Evolutionary conservation across 495 filamentous ascomycete species (phyloP).

Genomic region (Hypoxylon lienhwacheense): DNA sequence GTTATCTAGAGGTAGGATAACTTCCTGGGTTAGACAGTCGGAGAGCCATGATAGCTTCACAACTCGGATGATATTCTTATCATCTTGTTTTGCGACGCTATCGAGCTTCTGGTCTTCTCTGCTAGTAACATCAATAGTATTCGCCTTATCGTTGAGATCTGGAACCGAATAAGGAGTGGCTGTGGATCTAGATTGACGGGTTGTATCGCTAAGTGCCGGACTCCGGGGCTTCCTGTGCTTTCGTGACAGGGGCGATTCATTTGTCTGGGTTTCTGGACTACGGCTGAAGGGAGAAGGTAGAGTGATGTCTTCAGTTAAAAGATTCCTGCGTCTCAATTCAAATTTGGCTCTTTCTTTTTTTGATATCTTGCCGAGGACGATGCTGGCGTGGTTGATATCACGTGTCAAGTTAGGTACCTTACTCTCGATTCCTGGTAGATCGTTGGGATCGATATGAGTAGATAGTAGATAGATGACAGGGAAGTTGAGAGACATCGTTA

Average conservation of each 20-base stretch:
- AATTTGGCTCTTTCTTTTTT: conserved; percentile 71
- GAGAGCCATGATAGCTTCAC: conserved; percentile 77
- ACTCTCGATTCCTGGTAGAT: conserved; percentile 64
- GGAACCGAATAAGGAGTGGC: conserved; percentile 1
- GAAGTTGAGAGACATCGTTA: conserved; percentile 42
- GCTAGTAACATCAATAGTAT: neutral
- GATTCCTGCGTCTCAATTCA: conserved; percentile 67
- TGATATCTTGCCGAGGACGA: conserved; percentile 72
- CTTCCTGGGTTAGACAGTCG: conserved; percentile 57
- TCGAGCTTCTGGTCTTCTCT: conserved; percentile 12
- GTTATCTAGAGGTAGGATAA: conserved; percentile 58
- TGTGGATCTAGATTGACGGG: neutral
- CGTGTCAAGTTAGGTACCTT: conserved; percentile 68
- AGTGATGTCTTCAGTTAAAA: conserved; percentile 64
- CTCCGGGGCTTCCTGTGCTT: conserved; percentile 44
- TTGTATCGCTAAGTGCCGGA: neutral
- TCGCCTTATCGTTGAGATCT: neutral
- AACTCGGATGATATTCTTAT: conserved; percentile 58
- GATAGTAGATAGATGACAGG: conserved; percentile 76
- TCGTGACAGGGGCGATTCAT: neutral
- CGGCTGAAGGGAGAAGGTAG: conserved; percentile 1
- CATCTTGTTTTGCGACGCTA: conserved; percentile 9
- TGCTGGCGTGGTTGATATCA: conserved; percentile 67
- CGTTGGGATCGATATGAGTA: conserved; percentile 64
- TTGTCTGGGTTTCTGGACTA: neutral